These are phyloP conservation scores for Aspergillus carbonarius DNA, from an alignment of 2,329 filamentous ascomycete species.

Conservation along the genomic window DNA sequence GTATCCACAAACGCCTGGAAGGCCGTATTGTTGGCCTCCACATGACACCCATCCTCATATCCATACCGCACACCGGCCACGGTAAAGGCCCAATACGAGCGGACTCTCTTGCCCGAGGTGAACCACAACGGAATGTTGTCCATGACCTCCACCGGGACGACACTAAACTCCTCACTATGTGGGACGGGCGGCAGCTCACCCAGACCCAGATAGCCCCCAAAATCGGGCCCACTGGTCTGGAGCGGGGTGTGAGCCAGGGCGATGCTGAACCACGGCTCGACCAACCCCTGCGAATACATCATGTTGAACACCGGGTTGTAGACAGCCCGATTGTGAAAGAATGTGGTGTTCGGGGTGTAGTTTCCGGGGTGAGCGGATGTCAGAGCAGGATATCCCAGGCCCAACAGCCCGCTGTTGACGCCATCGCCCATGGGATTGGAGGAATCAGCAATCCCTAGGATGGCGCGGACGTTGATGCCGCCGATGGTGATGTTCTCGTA, in stretches of 20 bases:
- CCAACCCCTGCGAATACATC: conserved; percentile 47
- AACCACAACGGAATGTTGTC: too few relatives aligned
- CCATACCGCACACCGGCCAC: too few relatives aligned
- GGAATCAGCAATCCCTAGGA: conserved; percentile 49
- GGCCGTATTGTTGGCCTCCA: too few relatives aligned
- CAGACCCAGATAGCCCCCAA: conserved; percentile 32
- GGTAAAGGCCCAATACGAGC: too few relatives aligned
- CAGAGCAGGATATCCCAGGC: conserved; percentile 52
- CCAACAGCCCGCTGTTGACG: conserved; percentile 50
- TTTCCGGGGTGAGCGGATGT: conserved; percentile 41
- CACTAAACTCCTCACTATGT: too few relatives aligned
- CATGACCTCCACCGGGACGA: too few relatives aligned
- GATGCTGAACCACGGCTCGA: conserved; percentile 51
- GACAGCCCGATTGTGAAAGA: conserved; percentile 24
- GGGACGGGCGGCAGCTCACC: too few relatives aligned
- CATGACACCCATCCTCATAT: too few relatives aligned
- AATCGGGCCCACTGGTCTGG: conserved; percentile 10
- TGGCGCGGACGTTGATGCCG: conserved; percentile 33
- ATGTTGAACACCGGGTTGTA: conserved; percentile 55
- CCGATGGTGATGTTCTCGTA: conserved; percentile 26
- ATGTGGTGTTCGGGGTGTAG: conserved; percentile 16
- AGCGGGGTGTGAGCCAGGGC: conserved; percentile 41
- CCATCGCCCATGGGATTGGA: conserved; percentile 48
- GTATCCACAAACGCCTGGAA: too few relatives aligned
- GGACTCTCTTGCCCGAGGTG: too few relatives aligned